These are phyloP conservation scores for Citrus reticulata DNA, from an alignment of 345 rosid genomes.

Conservation along the genomic window DNA sequence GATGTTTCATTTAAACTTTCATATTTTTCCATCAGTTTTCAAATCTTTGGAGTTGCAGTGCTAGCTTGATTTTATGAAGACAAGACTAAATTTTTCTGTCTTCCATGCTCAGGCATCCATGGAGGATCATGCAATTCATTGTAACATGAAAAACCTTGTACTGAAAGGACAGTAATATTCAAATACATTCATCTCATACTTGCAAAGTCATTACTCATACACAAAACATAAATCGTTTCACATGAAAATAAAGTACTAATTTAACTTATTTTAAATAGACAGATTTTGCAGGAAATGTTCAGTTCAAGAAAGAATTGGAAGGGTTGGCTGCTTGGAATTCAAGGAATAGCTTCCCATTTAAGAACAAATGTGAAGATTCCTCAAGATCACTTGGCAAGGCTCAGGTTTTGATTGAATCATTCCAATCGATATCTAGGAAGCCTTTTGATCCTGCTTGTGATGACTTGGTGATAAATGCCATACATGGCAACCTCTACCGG, in stretches of 20 bases:
- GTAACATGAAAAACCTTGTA: neutral
- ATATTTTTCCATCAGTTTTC: neutral
- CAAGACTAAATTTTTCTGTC: neutral
- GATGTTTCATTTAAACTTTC: neutral
- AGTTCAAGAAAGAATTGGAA: too few relatives aligned
- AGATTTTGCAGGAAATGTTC: neutral
- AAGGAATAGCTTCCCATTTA: too few relatives aligned
- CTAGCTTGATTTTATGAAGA: neutral
- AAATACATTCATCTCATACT: neutral
- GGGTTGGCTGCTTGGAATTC: too few relatives aligned
- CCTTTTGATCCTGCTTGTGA: too few relatives aligned
- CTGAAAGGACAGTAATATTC: neutral
- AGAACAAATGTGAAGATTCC: too few relatives aligned
- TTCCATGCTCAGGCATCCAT: neutral
- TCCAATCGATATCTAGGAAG: too few relatives aligned
- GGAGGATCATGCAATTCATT: neutral
- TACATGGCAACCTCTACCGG: too few relatives aligned
- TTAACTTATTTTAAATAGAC: neutral
- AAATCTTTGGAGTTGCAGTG: neutral
- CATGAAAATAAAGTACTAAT: neutral
- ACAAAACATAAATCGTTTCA: neutral
- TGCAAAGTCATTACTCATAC: neutral
- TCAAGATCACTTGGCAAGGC: too few relatives aligned
- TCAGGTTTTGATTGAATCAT: too few relatives aligned
- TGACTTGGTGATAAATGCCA: too few relatives aligned